These are phyloP conservation scores for Fremontodendron californicum DNA, from an alignment of 345 rosid species.

Conservation along the genomic window DNA sequence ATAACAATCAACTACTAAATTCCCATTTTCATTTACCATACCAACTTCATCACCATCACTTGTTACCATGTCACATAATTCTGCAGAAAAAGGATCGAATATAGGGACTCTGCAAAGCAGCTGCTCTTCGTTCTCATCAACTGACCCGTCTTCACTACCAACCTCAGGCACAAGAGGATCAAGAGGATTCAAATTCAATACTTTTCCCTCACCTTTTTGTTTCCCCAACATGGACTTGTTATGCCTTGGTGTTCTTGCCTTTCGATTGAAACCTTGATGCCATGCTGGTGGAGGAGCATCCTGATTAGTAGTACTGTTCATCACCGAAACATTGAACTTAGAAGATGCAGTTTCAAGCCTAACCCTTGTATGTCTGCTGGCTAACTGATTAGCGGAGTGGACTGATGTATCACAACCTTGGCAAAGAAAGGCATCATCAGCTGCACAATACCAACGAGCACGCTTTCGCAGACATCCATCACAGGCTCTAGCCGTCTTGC, in stretches of 20 bases:
- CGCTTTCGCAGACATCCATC: constrained; percentile 42
- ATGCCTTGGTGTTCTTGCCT: constrained; percentile 54
- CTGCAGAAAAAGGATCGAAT: constrained; percentile 35
- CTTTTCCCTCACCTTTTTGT: constrained; percentile 14
- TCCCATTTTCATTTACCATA: constrained; percentile 16
- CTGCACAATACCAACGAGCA: constrained; percentile 58
- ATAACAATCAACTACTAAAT: constrained; percentile 12
- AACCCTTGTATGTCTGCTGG: constrained; percentile 55
- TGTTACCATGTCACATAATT: constrained; percentile 10
- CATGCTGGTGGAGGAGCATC: constrained; percentile 32
- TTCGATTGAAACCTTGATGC: constrained; percentile 53
- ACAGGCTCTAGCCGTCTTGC: constrained; percentile 37
- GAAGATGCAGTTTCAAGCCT: constrained; percentile 36
- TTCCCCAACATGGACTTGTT: constrained; percentile 11
- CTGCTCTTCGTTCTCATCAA: constrained; percentile 38
- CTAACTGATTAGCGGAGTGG: constrained; percentile 61
- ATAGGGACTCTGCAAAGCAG: constrained; percentile 45
- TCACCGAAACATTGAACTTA: background rate
- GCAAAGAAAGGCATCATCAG: constrained; percentile 75
- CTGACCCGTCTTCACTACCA: constrained; percentile 36
- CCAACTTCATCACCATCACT: background rate
- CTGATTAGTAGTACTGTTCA: background rate
- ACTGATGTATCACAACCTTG: constrained; percentile 59
- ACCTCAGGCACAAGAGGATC: constrained; percentile 51
- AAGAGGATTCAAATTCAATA: constrained; percentile 11